phyloP scores from a whole-genome alignment of 2,329 filamentous ascomycete genomes.

The Trichoderma sp. region DNA sequence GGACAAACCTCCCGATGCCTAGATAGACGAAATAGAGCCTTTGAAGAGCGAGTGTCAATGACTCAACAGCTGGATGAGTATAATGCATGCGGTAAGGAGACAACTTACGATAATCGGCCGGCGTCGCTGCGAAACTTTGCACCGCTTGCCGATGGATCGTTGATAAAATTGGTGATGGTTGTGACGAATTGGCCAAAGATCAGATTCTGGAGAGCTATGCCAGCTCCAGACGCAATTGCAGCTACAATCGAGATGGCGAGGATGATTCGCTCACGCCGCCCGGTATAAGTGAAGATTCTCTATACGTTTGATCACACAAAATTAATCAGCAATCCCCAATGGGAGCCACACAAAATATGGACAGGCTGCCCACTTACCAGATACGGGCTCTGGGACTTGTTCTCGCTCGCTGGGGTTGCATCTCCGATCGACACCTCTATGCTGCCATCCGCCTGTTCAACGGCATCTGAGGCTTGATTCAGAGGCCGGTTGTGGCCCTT shows the following conservation, averaged over 20 bases:
- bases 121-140: slow-evolving; percentile 36
- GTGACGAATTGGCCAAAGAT: slow-evolving; percentile 45
- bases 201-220: slow-evolving; percentile 42
- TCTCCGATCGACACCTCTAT: background rate
- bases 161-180: slow-evolving; percentile 38
- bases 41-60: slow-evolving; percentile 43
- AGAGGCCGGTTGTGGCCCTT: background rate
- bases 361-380: background rate
- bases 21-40: slow-evolving; percentile 61
- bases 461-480: background rate
- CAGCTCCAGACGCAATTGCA: slow-evolving; percentile 42
- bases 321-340: background rate
- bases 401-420: background rate
- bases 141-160: slow-evolving; percentile 30
- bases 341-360: background rate
- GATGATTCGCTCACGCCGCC: background rate
- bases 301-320: background rate
- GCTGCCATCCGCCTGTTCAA: background rate
- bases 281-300: slow-evolving; percentile 17
- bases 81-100: background rate
- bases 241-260: slow-evolving; percentile 31
- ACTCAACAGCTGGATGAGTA: slow-evolving; percentile 33
- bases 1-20: slow-evolving; percentile 54
- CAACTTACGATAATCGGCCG: slow-evolving; percentile 37
- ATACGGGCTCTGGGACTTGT: slow-evolving; percentile 9